phyloP scores from a whole-genome alignment of 768 basidiomycete genomes.

The Sporobolomyces pararoseus region DNA sequence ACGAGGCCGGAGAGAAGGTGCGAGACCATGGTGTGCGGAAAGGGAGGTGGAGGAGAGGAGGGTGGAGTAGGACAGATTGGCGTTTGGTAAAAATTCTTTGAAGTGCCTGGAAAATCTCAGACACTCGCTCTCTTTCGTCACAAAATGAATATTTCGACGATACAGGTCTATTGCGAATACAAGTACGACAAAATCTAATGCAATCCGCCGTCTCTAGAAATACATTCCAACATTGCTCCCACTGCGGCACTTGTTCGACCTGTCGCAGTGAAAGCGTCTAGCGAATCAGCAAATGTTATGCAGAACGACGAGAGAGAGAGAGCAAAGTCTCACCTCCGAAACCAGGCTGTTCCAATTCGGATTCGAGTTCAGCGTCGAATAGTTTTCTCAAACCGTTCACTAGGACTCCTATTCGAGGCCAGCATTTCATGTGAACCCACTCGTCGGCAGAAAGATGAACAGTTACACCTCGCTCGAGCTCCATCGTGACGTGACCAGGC shows the following conservation, averaged over 20 bases:
- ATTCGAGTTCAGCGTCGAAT: conserved; percentile 64
- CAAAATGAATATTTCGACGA: too few relatives aligned
- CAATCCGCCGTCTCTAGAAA: conserved; percentile 49
- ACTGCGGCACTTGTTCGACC: conserved; percentile 59
- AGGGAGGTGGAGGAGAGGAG: too few relatives aligned
- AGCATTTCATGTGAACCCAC: conserved; percentile 65
- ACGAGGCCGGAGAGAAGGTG: conserved; percentile 25
- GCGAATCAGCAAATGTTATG: not conserved
- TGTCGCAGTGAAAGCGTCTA: conserved; percentile 47
- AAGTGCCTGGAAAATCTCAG: too few relatives aligned
- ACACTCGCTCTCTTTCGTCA: not conserved
- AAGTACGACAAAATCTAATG: conserved; percentile 11
- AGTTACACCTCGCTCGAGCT: conserved; percentile 75
- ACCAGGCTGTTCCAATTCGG: conserved; percentile 61
- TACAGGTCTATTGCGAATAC: too few relatives aligned
- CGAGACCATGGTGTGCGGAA: conserved; percentile 14
- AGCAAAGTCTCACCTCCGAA: conserved; percentile 33
- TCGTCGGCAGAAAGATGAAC: conserved; percentile 55
- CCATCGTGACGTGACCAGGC: conserved; percentile 64
- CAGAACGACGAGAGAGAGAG: not conserved
- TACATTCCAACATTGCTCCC: conserved; percentile 51
- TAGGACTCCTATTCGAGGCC: conserved; percentile 85
- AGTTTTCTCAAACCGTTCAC: conserved; percentile 78
- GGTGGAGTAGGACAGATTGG: not conserved
- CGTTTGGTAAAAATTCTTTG: not conserved